Base-by-base conservation (phyloP, 805 yeast genomes). In the Cyberlindnera americana region DNA sequence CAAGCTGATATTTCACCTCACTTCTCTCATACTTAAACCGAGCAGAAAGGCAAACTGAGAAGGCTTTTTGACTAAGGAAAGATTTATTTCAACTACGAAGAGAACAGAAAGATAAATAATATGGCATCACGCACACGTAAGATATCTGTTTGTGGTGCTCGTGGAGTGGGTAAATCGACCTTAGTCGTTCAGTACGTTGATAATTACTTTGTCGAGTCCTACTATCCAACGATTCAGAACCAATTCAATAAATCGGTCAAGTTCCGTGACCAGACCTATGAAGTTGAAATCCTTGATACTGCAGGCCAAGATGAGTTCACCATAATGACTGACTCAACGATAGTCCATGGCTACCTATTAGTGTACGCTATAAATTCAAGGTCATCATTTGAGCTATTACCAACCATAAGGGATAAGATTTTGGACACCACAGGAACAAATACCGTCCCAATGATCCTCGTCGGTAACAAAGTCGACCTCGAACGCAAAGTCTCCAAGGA, bases 281-380 rank as follows among this genome's bases (percentile, higher is more conserved):
- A 81, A 38, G 77, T 90, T 19, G 96, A 88, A 59, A 84, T 89
- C 38, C 67, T 88, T 44, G 97, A 89, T 57, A 89, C 96, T 0
- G 95, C 96, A 1, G 96, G 96, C 7, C 95, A 87, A 66, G 96
- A 88, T 61, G 95, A 88, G 66, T 85, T 81, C 58, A 76, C 87
- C 35, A 77, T 85, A 48, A 74, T 89, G 62, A 84, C 79, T 53
- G 87, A 84, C 60, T 83, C 84, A 51, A 81, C 84, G 40, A 65
- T 86, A 35, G 81, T 83, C 33, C 93, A 86, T 54, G 97, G 96
- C 1, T 84, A 84, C 56, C 66, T 89, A 31, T 64, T 90, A 30
- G 85, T 87, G 32, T 89, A 86, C 64, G 83, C 91, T 35, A 89
- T 89, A 38, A 79, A 86, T 22, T 82, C 89, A 32, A 67, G 83